Evolutionary conservation across 1,284 basidiomycete genomes (phyloP), one percentile per base, ranked within the genome.

Genomic region (Kwoniella shivajii): DNA sequence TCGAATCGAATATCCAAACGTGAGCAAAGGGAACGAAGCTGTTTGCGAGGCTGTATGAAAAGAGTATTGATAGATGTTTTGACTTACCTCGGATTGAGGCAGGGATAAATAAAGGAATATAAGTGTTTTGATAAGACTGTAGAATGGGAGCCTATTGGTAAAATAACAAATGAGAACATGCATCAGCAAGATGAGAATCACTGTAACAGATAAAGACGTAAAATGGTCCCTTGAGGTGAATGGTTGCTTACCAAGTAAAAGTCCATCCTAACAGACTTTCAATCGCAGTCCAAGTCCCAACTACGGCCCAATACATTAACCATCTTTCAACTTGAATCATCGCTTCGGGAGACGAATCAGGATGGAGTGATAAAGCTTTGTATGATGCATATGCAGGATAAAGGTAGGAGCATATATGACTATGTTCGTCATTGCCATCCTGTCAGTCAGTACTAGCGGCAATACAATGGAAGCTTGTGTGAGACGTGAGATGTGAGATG

Each of bases 91-190:
- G 3, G 84, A 86, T 77, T 88, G 86, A 13, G 88, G 87, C 4
- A 90, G 81, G 2, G 88, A 81, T 39, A 90, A 76, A 78, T 86
- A 90, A 26, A 90, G 80, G 27, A 91, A 78, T 71, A 90, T 83
- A 11, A 84, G 30, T 7, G 86, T 86, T 67, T 89, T 87, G 63
- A 84, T 56, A 66, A 90, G 84, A 81, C 85, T 88, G 73, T 90
- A 91, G 74, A 90, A 88, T 3, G 89, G 88, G 44, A 90, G 73
- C 87, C 89, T 90, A 56, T 22, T 18, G n/a, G 9, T 3, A n/a
- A n/a, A n/a, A n/a, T n/a, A n/a, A n/a, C n/a, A 31, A 13, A 22
- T 36, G n/a, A 27, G 9, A 10, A n/a, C n/a, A n/a, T n/a, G n/a
- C n/a, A n/a, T n/a, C n/a, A n/a, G n/a, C n/a, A n/a, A n/a, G n/a